Base-by-base conservation (phyloP, 345 rosid species). In the Eucalyptus lansdowneana region DNA sequence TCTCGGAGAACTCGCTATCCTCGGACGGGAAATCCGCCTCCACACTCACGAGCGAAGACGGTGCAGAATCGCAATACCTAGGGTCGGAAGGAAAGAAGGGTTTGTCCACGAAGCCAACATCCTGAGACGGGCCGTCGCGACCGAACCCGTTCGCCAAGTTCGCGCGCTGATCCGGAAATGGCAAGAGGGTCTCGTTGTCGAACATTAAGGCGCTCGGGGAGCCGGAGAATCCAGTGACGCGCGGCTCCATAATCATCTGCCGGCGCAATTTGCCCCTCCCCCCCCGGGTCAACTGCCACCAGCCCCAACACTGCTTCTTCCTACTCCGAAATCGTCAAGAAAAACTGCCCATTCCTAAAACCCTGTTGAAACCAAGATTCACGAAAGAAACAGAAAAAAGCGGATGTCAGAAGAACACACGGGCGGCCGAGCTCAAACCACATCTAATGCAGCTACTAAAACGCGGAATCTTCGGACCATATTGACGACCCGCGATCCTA, bases 21-120 rank as follows among this genome's bases (percentile, higher is more conserved):
- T 94, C 95, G n/a, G 94, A 91, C 25, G 92, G 94, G 19, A 90
- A 87, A 58, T 90, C 93, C 56, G 90, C 93, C 69, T 93, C 96
- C 11, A 76, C 86, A 87, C 89, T 91, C 76, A 58, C 44, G 9
- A 67, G 65, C 42, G 87, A 58, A 53, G 89, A 60, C 15, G 83
- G 87, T 47, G 83, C 58, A 6, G 90, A 80, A 6, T 91, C 91
- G 58, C 89, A 65, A 5, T 90, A 58, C 34, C 92, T 89, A 49
- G 88, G 90, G 17, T 90, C 88, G 62, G 44, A 87, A 90, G 88
- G 50, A 91, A 62, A 87, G 76, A 85, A 45, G 31, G 90, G 67
- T 87, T 91, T 90, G 44, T 92, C 94, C 27, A 88, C 88, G 67
- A 91, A 76, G 58, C 92, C 87, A 86, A 91, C 89, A 50, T 95